Evolutionary conservation across 306 rosid species (phyloP), one percentile per base, ranked within the genome.

Genomic region (Fagus crenata): DNA sequence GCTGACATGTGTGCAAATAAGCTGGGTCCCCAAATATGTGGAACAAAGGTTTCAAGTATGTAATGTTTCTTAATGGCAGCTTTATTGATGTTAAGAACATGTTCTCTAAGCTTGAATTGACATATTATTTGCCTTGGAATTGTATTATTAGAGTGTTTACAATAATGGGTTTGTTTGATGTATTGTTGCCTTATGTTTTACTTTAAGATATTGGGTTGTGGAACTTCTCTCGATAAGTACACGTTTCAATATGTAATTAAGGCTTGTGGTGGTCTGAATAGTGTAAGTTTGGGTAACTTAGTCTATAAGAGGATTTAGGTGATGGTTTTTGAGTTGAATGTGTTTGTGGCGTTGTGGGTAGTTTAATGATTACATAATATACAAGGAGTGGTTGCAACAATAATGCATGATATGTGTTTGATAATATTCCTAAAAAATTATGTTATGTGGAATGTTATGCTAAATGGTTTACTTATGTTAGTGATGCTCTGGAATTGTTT

Each of bases 171-270:
- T 72, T 76, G 87, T 88, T 81, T 74, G 81, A 89, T 69, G 74
- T 81, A 43, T 43, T 43, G 51, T 8, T 80, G 85, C 93, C 46
- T 54, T 93, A 72, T 72, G 61, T 89, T 93, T 79, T 91, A 87
- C 87, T 89, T 89, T 78, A 91, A 87, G 90, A 91, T 93, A 95
- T 74, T 93, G 84, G 85, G 87, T 22, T 58, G 83, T 80, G 83
- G 84, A 53, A 73, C 84, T 82, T 86, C 85, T 43, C 98, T 96
- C 42, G 96, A 91, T 67, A 91, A 88, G 85, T 93, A 91, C 85
- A 91, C 97, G 15, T 89, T 93, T 71, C 93, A 95, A 28, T 76
- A 89, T 81, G 93, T 93, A 49, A 78, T 93, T 74, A 93, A 91
- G 71, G 92, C 97, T 49, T 93, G 93, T 59, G 88, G 89, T 46